Evolutionary conservation across 2,329 filamentous ascomycete genomes (phyloP).

Genomic region (Hymenoscyphus scutula): DNA sequence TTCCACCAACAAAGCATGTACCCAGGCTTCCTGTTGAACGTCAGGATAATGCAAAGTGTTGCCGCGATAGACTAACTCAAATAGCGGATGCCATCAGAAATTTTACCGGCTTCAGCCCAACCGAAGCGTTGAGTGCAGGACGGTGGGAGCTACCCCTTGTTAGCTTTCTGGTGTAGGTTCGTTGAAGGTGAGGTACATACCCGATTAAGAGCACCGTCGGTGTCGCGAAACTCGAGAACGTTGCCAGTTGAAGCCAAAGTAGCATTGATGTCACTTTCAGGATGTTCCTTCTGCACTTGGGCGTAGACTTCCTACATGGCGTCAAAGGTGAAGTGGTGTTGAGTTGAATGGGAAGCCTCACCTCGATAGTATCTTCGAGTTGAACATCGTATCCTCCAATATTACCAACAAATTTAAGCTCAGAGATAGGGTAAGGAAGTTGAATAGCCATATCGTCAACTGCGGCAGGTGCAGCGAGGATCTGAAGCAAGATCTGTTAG

Average conservation of each 20-base stretch:
- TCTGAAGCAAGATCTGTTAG: background rate
- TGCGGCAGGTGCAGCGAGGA: background rate
- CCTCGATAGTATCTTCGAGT: background rate
- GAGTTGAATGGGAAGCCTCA: background rate
- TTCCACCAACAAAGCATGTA: background rate
- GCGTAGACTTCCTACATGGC: conserved; percentile 2
- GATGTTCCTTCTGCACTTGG: background rate
- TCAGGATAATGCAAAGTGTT: too few species aligned
- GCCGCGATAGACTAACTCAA: too few species aligned
- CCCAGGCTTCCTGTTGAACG: background rate
- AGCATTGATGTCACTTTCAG: background rate
- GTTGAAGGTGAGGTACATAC: too few species aligned
- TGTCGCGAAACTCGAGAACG: background rate
- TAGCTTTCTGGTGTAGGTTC: too few species aligned
- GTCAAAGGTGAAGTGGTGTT: background rate
- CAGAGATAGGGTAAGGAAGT: background rate
- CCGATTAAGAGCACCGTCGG: background rate
- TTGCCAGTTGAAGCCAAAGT: background rate
- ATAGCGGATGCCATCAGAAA: too few species aligned
- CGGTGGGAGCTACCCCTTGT: too few species aligned
- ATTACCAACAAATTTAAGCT: background rate
- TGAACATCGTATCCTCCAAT: background rate
- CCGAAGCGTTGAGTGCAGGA: too few species aligned
- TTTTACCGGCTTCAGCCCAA: too few species aligned
- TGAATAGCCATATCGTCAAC: background rate